These are phyloP conservation scores for Elasticomyces elasticus DNA, from an alignment of 495 filamentous ascomycete genomes.

Conservation along the genomic window DNA sequence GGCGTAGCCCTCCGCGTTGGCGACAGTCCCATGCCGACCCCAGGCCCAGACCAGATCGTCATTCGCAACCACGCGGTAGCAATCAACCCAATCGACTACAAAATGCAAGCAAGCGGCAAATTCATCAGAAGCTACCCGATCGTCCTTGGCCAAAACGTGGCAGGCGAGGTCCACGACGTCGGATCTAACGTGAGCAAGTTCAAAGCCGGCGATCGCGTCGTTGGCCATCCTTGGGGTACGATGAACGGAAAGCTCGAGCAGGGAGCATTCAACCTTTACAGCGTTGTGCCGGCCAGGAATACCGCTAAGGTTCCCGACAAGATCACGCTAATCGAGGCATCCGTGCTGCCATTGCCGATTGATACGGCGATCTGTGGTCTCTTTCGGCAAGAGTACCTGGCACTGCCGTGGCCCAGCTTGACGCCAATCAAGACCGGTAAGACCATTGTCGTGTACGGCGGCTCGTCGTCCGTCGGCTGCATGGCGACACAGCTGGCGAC, in stretches of 20 bases:
- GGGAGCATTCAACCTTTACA: slow-evolving; percentile 43
- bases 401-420: slow-evolving; percentile 30
- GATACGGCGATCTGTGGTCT: slow-evolving; percentile 45
- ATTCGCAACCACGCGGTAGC: slow-evolving; percentile 34
- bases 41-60: slow-evolving; percentile 29
- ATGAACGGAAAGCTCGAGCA: slow-evolving; percentile 20
- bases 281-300: slow-evolving; percentile 28
- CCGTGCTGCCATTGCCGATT: slow-evolving; percentile 44
- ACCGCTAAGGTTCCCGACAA: slow-evolving; percentile 39
- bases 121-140: slow-evolving; percentile 32
- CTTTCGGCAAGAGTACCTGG: slow-evolving; percentile 34
- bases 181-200: slow-evolving; percentile 33
- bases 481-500: slow-evolving; percentile 52
- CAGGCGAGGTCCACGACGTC: slow-evolving; percentile 36
- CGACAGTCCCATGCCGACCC: slow-evolving; percentile 22
- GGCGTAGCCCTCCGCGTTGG: slow-evolving; percentile 23
- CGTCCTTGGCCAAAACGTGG: slow-evolving; percentile 37
- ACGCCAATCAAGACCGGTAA: slow-evolving; percentile 27
- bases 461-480: slow-evolving; percentile 47
- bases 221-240: slow-evolving; percentile 27
- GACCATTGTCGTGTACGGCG: slow-evolving; percentile 51
- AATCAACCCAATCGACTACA: slow-evolving; percentile 35
- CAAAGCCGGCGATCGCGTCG: slow-evolving; percentile 38
- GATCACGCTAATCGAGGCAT: slow-evolving; percentile 38
- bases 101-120: slow-evolving; percentile 20